Evolutionary conservation across 176 grass and related monocot species (phyloP).

Genomic region (Tillandsia leiboldiana): DNA sequence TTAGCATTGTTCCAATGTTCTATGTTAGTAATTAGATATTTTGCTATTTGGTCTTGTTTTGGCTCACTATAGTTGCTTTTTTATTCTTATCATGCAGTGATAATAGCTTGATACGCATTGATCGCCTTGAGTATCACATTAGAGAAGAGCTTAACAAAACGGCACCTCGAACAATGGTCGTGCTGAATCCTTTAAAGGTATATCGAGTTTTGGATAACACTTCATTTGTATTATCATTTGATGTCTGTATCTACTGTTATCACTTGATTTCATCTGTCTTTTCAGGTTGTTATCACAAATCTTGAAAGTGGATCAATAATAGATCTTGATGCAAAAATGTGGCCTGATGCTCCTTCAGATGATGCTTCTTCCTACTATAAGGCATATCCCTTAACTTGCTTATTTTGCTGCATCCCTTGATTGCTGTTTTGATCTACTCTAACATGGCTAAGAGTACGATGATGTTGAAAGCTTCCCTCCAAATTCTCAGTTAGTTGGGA

Average conservation of each 20-base stretch:
- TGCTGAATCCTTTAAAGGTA: conserved; percentile 90
- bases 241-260: conserved; percentile 10
- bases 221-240: not conserved
- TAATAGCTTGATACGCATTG: conserved; percentile 83
- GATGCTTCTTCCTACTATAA: conserved; percentile 77
- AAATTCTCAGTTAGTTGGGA: not conserved
- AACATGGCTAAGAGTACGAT: not conserved
- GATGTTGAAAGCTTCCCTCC: not conserved
- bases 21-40: too few species aligned
- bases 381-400: conserved; percentile 13
- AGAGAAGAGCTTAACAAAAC: conserved; percentile 96
- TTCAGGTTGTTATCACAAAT: conserved; percentile 91
- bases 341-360: conserved; percentile 92
- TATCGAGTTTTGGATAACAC: conserved; percentile 6
- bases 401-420: not conserved
- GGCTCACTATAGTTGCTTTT: not conserved
- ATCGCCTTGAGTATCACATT: conserved; percentile 91
- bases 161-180: conserved; percentile 66
- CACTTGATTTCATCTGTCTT: conserved; percentile 7
- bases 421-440: not conserved
- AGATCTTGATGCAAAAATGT: conserved; percentile 90
- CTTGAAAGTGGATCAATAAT: conserved; percentile 63
- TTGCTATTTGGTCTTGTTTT: not conserved
- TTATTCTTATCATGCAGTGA: conserved; percentile 58
- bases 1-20: too few species aligned